phyloP scores from a whole-genome alignment of 2,329 filamentous ascomycete genomes.

The Colletotrichum karsti region DNA sequence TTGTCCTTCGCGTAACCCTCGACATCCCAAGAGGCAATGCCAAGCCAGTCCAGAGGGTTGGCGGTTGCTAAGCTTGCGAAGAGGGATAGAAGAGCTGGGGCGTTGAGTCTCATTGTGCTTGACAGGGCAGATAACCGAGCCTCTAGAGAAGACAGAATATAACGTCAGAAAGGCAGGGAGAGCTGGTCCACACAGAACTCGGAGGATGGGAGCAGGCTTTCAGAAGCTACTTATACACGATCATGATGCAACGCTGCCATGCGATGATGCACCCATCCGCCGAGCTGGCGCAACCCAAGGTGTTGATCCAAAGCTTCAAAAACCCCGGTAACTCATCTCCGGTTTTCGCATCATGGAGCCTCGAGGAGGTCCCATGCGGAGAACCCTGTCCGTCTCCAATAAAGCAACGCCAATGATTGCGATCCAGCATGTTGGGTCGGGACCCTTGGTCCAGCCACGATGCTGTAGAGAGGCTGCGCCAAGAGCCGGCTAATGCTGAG shows the following conservation, averaged over 20 bases:
- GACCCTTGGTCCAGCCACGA: background rate
- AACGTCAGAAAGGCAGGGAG: background rate
- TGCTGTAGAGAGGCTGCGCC: background rate
- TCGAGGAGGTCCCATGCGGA: conserved; percentile 12
- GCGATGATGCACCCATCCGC: background rate
- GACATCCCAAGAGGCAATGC: conserved; percentile 34
- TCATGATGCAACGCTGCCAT: background rate
- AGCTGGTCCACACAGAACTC: too few relatives aligned
- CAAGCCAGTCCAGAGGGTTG: conserved; percentile 33
- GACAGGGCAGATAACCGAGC: too few relatives aligned
- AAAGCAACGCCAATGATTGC: background rate
- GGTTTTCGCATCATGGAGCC: background rate
- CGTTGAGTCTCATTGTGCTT: conserved; percentile 17
- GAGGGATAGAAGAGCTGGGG: background rate
- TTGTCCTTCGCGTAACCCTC: conserved; percentile 39
- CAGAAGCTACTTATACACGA: background rate
- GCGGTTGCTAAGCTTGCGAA: conserved; percentile 10
- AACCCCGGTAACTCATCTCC: background rate
- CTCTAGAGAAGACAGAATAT: background rate
- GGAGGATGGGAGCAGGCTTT: too few relatives aligned
- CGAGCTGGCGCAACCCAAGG: background rate
- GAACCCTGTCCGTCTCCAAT: conserved; percentile 11
- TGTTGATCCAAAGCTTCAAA: background rate
- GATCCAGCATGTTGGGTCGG: background rate
- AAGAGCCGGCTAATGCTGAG: conserved; percentile 8